Evolutionary conservation across 2,329 filamentous ascomycete species (phyloP).

Genomic region (Daldinia sp.): DNA sequence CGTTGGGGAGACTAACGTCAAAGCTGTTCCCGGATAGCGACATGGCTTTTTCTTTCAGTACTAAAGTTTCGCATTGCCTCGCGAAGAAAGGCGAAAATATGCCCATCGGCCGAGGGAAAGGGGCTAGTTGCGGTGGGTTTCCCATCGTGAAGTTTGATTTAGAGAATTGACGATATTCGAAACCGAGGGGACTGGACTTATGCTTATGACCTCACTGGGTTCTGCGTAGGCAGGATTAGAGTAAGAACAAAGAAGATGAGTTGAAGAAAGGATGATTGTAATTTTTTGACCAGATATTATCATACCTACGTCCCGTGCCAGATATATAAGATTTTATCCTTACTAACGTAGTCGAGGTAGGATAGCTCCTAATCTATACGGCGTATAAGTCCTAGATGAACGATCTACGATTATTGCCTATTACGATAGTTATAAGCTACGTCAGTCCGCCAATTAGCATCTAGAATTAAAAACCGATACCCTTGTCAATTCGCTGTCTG

Average conservation of each 20-base stretch:
- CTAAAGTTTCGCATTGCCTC: conserved; percentile 56
- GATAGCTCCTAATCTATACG: conserved; percentile 3
- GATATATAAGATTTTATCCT: neutral
- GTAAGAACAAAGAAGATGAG: neutral
- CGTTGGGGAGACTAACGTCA: conserved; percentile 64
- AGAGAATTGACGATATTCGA: neutral
- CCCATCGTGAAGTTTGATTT: conserved; percentile 12
- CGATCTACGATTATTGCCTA: neutral
- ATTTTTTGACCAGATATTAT: neutral
- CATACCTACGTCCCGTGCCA: neutral
- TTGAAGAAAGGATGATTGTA: neutral
- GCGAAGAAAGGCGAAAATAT: conserved; percentile 53
- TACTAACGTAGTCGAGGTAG: neutral
- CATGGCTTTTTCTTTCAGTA: conserved; percentile 68
- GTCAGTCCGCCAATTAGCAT: conserved; percentile 15
- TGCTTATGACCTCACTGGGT: neutral
- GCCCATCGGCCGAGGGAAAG: conserved; percentile 42
- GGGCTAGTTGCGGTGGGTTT: conserved; percentile 13
- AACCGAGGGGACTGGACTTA: neutral
- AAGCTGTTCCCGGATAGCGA: conserved; percentile 71
- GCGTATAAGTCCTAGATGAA: conserved; percentile 6
- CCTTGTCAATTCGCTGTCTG: neutral
- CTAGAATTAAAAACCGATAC: neutral
- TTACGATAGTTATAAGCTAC: neutral
- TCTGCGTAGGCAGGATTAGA: neutral